phyloP scores from a whole-genome alignment of 2,329 filamentous ascomycete genomes.

The Exophiala viscosa region DNA sequence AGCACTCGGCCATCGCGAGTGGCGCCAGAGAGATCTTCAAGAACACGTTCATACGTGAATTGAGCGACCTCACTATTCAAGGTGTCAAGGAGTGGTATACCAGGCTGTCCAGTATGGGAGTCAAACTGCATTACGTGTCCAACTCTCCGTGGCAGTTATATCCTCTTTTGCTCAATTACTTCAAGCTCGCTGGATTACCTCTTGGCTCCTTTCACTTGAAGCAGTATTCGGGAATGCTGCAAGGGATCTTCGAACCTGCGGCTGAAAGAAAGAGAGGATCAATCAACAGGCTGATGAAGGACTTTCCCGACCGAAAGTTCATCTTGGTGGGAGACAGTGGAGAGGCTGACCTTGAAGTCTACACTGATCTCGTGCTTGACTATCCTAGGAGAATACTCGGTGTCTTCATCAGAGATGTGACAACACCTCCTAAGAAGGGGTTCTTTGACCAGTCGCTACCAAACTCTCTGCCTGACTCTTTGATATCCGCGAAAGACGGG shows the following conservation, averaged over 20 bases:
- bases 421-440: slow-evolving; percentile 65
- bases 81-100: slow-evolving; percentile 90
- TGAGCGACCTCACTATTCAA: slow-evolving; percentile 75
- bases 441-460: slow-evolving; percentile 71
- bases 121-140: slow-evolving; percentile 94
- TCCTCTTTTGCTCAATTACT: slow-evolving; percentile 81
- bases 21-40: slow-evolving; percentile 93
- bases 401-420: slow-evolving; percentile 94
- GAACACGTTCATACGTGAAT: slow-evolving; percentile 87
- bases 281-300: slow-evolving; percentile 75
- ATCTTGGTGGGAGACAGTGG: slow-evolving; percentile 92
- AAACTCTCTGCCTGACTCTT: slow-evolving; percentile 29
- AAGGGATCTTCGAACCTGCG: slow-evolving; percentile 96
- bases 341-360: slow-evolving; percentile 94
- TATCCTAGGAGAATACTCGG: slow-evolving; percentile 79
- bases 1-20: slow-evolving; percentile 82
- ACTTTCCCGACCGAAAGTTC: slow-evolving; percentile 87
- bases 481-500: slow-evolving; percentile 27
- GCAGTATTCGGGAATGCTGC: slow-evolving; percentile 93
- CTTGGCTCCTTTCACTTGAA: slow-evolving; percentile 91
- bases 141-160: slow-evolving; percentile 98
- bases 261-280: slow-evolving; percentile 90
- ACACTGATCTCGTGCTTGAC: slow-evolving; percentile 83
- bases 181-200: slow-evolving; percentile 74
- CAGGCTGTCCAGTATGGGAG: slow-evolving; percentile 70